phyloP scores from a whole-genome alignment of 192 early-diverging fungal genomes.

The Glomus cerebriforme region DNA sequence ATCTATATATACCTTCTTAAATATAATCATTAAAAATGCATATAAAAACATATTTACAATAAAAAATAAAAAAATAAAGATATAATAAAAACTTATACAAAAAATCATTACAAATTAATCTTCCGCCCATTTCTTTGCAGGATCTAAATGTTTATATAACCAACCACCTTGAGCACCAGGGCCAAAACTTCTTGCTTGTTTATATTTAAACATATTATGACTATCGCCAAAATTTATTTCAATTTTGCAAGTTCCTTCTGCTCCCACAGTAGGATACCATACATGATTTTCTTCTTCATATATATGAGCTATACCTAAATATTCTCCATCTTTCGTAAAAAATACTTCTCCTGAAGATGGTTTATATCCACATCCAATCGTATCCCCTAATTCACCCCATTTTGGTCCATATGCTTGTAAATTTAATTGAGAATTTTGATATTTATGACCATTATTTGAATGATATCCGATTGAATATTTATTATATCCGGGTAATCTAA shows the following conservation, averaged over 20 bases:
- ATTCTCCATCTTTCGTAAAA: slow-evolving; percentile 32
- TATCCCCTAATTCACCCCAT: slow-evolving; percentile 32
- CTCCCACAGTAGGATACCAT: slow-evolving; percentile 34
- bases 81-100: slow-evolving; percentile 39
- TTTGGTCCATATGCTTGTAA: not conserved
- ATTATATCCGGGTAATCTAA: not conserved
- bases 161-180: not conserved
- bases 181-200: not conserved
- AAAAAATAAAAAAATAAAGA: not conserved
- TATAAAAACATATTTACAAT: no score
- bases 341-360: slow-evolving; percentile 27
- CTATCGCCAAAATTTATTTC: slow-evolving; percentile 11
- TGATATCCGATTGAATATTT: slow-evolving; percentile 1
- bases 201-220: not conserved
- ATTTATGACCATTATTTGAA: not conserved
- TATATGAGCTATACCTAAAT: slow-evolving; percentile 11
- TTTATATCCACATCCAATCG: slow-evolving; percentile 41
- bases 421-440: not conserved
- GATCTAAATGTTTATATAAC: not conserved
- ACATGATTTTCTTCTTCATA: not conserved
- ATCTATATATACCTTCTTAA: no score
- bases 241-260: slow-evolving; percentile 34
- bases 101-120: not conserved
- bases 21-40: no score
- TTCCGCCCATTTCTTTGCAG: not conserved